These are phyloP conservation scores for Globisporangium okanoganense DNA, from an alignment of 352 stramenopile genomes.

Conservation along the genomic window DNA sequence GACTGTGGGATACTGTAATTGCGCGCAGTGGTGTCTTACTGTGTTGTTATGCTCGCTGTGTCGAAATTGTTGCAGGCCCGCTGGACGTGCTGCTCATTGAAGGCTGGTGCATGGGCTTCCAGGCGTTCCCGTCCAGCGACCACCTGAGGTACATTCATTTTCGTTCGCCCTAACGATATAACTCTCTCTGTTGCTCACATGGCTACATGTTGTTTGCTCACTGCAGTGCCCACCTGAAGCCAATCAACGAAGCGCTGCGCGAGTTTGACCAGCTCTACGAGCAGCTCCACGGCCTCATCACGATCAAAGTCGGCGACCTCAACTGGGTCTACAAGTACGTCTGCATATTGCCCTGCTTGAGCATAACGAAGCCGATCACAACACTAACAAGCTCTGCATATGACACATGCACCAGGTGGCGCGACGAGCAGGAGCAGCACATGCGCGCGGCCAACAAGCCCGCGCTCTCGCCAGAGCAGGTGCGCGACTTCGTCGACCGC, in stretches of 20 bases:
- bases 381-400: neutral
- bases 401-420: slow-evolving; percentile 41
- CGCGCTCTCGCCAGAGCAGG: slow-evolving; percentile 54
- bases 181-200: neutral
- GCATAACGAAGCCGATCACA: neutral
- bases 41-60: neutral
- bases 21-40: neutral
- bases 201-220: neutral
- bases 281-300: slow-evolving; percentile 58
- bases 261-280: slow-evolving; percentile 68
- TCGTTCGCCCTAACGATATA: neutral
- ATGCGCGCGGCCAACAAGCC: slow-evolving; percentile 56
- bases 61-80: slow-evolving; percentile 33
- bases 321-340: slow-evolving; percentile 83
- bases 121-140: slow-evolving; percentile 34
- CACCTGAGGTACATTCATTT: slow-evolving; percentile 23
- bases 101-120: slow-evolving; percentile 85
- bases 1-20: neutral
- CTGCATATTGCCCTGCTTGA: neutral
- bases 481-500: slow-evolving; percentile 84
- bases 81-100: slow-evolving; percentile 82
- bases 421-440: slow-evolving; percentile 72
- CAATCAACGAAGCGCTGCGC: slow-evolving; percentile 60
- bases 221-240: slow-evolving; percentile 47
- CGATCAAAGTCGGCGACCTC: slow-evolving; percentile 69